Conservation (phyloP, 257 asterid genomes). For the Przewalskia tangutica region DNA sequence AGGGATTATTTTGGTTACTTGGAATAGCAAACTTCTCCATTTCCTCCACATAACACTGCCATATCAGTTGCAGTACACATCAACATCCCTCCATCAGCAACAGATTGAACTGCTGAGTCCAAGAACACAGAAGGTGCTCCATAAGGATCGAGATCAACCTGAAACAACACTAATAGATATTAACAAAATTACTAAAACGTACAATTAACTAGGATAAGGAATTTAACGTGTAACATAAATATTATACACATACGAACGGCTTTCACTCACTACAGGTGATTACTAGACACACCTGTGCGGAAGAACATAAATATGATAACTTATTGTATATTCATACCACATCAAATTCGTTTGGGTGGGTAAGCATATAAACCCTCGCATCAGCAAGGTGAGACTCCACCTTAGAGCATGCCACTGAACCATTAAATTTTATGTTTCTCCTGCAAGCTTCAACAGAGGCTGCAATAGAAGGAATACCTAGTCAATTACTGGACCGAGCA, state of each 20-base stretch:
- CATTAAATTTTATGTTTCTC: slow-evolving; percentile 90
- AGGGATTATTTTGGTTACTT: slow-evolving; percentile 49
- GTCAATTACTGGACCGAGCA: not conserved
- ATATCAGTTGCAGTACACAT: slow-evolving; percentile 99
- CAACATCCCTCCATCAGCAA: slow-evolving; percentile 81
- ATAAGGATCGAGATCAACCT: slow-evolving; percentile 99
- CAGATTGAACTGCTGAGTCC: slow-evolving; percentile 93
- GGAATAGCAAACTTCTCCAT: slow-evolving; percentile 98
- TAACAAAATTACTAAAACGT: not conserved
- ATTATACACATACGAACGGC: not conserved
- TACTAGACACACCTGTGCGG: not conserved
- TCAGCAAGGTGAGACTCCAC: slow-evolving; percentile 86
- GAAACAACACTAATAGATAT: slow-evolving; percentile 10
- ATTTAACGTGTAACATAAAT: not conserved
- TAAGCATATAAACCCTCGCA: slow-evolving; percentile 92
- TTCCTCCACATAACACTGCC: slow-evolving; percentile 97
- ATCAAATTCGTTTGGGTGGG: slow-evolving; percentile 94
- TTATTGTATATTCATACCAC: slow-evolving; percentile 42
- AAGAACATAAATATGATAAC: not conserved
- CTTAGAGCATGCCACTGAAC: slow-evolving; percentile 72
- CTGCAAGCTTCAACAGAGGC: slow-evolving; percentile 88
- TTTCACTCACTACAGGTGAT: not conserved
- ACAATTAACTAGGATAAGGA: not conserved
- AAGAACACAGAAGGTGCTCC: slow-evolving; percentile 94
- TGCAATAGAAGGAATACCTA: slow-evolving; percentile 25